Evolutionary conservation across 371 early-diverging fungal genomes (phyloP).

Genomic region (Apophysomyces sp.): DNA sequence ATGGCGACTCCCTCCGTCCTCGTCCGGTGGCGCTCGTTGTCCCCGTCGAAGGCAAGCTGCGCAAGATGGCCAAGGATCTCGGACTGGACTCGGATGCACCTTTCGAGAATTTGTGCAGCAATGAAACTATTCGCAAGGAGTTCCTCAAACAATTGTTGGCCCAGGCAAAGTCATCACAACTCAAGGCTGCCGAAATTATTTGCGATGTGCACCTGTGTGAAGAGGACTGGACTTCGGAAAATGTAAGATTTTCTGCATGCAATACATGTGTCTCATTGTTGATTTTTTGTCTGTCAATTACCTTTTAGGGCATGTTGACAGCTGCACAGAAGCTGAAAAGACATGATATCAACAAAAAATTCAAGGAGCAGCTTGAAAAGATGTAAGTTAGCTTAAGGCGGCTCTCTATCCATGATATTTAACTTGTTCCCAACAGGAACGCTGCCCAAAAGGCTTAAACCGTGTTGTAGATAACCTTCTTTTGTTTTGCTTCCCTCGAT

Average conservation of each 20-base stretch:
- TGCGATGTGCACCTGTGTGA: constrained; percentile 57
- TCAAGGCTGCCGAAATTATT: constrained; percentile 72
- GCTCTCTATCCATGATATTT: background rate
- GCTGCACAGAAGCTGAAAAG: constrained; percentile 95
- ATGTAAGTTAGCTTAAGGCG: too few species aligned
- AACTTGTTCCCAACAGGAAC: constrained; percentile 17
- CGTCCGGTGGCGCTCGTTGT: constrained; percentile 73
- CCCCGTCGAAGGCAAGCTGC: constrained; percentile 45
- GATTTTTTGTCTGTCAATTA: constrained; percentile 6
- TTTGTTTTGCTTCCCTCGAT: background rate
- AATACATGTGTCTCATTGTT: background rate
- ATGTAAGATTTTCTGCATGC: constrained; percentile 42
- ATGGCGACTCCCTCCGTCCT: constrained; percentile 69
- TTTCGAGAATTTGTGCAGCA: constrained; percentile 46
- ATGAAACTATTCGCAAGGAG: constrained; percentile 39
- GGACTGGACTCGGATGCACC: constrained; percentile 13
- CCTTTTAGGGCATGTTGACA: constrained; percentile 66
- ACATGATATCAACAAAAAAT: constrained; percentile 65
- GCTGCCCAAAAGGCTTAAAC: constrained; percentile 23
- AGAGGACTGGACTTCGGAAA: constrained; percentile 89
- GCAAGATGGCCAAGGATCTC: constrained; percentile 17
- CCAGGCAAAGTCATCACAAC: constrained; percentile 50
- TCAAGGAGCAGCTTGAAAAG: constrained; percentile 57
- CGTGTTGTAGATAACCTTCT: background rate
- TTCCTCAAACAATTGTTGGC: constrained; percentile 46